Conservation (phyloP, 768 basidiomycete species). For the Tubosaeta sp. region DNA sequence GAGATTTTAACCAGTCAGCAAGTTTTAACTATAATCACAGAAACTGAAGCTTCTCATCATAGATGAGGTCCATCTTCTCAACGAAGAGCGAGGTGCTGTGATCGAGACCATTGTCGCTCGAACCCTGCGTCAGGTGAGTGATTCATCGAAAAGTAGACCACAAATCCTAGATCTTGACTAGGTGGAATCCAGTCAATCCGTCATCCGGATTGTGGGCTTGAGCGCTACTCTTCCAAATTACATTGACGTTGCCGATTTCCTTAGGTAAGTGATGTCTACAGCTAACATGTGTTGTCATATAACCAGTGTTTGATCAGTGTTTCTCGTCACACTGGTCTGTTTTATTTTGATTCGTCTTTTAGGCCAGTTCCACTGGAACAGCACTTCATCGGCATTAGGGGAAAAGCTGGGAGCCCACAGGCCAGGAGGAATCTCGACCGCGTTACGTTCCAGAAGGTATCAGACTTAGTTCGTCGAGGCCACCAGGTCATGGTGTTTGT, state of each 20-base stretch:
- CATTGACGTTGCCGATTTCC: slow-evolving; percentile 90
- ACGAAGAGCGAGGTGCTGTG: slow-evolving; percentile 97
- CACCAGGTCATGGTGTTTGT: slow-evolving; percentile 99
- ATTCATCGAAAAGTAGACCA: neutral
- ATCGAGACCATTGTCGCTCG: slow-evolving; percentile 98
- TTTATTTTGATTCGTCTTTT: slow-evolving; percentile 98
- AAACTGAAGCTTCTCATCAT: slow-evolving; percentile 92
- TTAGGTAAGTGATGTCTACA: slow-evolving; percentile 51
- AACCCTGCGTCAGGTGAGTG: slow-evolving; percentile 76
- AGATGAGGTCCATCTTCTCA: slow-evolving; percentile 94
- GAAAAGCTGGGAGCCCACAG: slow-evolving; percentile 70
- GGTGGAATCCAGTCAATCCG: slow-evolving; percentile 95
- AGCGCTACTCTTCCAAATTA: slow-evolving; percentile 98
- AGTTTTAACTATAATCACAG: slow-evolving; percentile 37
- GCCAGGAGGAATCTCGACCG: slow-evolving; percentile 84
- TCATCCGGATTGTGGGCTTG: slow-evolving; percentile 93
- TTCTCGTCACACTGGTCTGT: slow-evolving; percentile 79
- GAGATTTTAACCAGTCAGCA: neutral
- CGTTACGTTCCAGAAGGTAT: slow-evolving; percentile 88
- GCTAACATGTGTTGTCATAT: neutral
- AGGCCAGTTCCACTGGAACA: slow-evolving; percentile 95
- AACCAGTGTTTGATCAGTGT: slow-evolving; percentile 50
- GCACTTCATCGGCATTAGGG: slow-evolving; percentile 91
- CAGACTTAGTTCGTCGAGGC: slow-evolving; percentile 80
- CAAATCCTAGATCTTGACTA: slow-evolving; percentile 25